Base-by-base conservation (phyloP, 139 green algal genomes). In the Chlorella sp. region DNA sequence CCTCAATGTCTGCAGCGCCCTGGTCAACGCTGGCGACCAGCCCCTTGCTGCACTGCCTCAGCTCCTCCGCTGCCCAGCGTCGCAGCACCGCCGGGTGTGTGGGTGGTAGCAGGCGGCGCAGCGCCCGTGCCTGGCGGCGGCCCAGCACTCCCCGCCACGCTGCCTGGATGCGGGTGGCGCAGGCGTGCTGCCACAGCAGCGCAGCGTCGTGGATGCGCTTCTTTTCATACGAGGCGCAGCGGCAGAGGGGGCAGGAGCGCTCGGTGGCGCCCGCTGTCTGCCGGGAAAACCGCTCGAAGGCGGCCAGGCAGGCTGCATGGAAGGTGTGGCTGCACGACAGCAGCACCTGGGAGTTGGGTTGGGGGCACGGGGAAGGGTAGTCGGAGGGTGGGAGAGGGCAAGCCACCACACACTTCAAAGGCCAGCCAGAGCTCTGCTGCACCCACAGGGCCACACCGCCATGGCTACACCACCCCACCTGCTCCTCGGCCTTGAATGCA, bases 181-280 rank as follows among this genome's bases (percentile, higher is more conserved):
- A 95, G 28, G 55, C 68, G 39, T 89, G 38, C 2, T 57, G 64
- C 74, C 91, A 92, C 11, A 85, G 73, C 57, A 82, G 70, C 28
- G 78, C 70, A 0, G 89, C 93, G 78, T 96, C 90, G 7, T 69
- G 68, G 32, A 96, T 94, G 0, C 83, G 63, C 13, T 65, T 68
- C 87, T 94, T 94, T 85, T 96, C 89, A 87, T 96, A 96, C 47
- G 90, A 80, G 30, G 89, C 55, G 16, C 87, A 78, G 25, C 93
- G 87, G 80, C 93, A 96, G 63, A 96, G 82, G 13, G 93, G 92
- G 87, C 93, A 96, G 67, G 81, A 88, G 23, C 38, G 87, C 3
- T 21, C n/a, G 7, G 56, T 32, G 34, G 32, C 56, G 23, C 69
- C 70, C 39, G 26, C 70, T 11, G 38, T 7, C 18, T 78, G 26